phyloP scores from a whole-genome alignment of 129 eudicot species.

The Ambrosia trifida region DNA sequence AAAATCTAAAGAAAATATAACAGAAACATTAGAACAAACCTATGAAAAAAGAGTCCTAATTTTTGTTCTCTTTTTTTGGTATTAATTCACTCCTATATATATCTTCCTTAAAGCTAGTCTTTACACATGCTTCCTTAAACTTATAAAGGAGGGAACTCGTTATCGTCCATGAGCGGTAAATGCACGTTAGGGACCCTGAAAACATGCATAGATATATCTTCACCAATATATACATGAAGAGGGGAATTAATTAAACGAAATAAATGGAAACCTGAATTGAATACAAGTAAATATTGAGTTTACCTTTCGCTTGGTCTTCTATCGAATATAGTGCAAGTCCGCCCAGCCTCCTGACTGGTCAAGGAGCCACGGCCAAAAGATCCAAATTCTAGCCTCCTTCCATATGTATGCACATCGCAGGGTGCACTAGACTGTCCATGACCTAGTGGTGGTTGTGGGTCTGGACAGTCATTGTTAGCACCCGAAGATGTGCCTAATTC shows the following conservation, averaged over 20 bases:
- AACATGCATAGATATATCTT: neutral
- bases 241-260: neutral
- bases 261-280: neutral
- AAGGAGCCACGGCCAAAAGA: slow-evolving; percentile 35
- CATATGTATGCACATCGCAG: neutral
- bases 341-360: neutral
- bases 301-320: slow-evolving; percentile 28
- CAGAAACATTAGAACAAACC: slow-evolving; percentile 13
- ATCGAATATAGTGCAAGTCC: neutral
- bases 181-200: slow-evolving; percentile 45
- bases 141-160: slow-evolving; percentile 70
- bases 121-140: slow-evolving; percentile 24
- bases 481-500: neutral
- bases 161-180: slow-evolving; percentile 53
- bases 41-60: neutral
- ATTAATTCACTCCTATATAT: neutral
- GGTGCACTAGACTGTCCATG: slow-evolving; percentile 20
- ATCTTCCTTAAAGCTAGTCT: neutral
- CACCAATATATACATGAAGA: neutral
- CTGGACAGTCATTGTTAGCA: slow-evolving; percentile 20
- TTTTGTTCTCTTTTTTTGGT: neutral
- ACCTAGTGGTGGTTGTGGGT: slow-evolving; percentile 23
- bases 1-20: slow-evolving; percentile 1
- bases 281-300: neutral
- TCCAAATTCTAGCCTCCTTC: slow-evolving; percentile 47